phyloP scores from a whole-genome alignment of 129 eudicot genomes.

The Scalesia atractyloides region DNA sequence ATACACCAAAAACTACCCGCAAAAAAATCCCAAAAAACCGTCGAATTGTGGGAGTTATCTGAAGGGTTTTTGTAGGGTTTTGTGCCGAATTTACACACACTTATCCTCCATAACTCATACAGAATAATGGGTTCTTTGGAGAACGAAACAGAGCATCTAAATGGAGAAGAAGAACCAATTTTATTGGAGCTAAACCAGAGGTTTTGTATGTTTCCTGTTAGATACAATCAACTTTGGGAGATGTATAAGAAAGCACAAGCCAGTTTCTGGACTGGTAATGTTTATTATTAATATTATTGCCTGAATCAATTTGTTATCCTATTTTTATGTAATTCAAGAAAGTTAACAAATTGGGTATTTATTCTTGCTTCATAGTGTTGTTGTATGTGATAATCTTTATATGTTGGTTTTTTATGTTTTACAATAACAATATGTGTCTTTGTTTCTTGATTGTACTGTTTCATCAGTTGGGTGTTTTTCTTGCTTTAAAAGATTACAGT shows the following conservation, averaged over 20 bases:
- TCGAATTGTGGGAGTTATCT: slow-evolving; percentile 15
- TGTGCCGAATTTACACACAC: slow-evolving; percentile 16
- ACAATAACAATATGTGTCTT: too few relatives aligned
- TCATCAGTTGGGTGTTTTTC: too few relatives aligned
- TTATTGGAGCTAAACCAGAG: slow-evolving; percentile 57
- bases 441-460: too few relatives aligned
- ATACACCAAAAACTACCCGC: slow-evolving; percentile 6
- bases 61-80: slow-evolving; percentile 60
- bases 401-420: too few relatives aligned
- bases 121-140: slow-evolving; percentile 55
- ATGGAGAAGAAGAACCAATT: slow-evolving; percentile 53
- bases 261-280: slow-evolving; percentile 75
- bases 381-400: too few relatives aligned
- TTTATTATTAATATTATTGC: not conserved
- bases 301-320: not conserved
- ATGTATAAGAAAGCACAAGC: slow-evolving; percentile 84
- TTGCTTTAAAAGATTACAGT: too few relatives aligned
- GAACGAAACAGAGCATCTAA: slow-evolving; percentile 39
- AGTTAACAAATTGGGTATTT: not conserved
- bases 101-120: slow-evolving; percentile 17
- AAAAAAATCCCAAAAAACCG: slow-evolving; percentile 6
- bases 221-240: slow-evolving; percentile 80
- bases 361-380: slow-evolving; percentile 1
- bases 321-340: not conserved
- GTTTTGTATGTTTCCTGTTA: slow-evolving; percentile 84